These are phyloP conservation scores for Erigeron canadensis DNA, from an alignment of 129 eudicot genomes.

Conservation along the genomic window DNA sequence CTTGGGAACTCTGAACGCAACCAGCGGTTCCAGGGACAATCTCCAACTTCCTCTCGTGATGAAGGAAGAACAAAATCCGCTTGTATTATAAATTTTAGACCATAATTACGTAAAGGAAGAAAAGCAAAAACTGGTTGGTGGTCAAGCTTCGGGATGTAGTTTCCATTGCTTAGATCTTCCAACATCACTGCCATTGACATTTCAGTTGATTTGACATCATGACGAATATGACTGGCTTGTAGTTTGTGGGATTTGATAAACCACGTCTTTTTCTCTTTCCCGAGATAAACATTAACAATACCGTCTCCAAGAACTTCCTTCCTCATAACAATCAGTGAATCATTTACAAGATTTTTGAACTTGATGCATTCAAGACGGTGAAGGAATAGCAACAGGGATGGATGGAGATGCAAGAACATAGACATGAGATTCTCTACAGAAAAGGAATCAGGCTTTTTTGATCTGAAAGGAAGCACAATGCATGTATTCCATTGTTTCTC, in stretches of 20 bases:
- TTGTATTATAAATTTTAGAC: slow-evolving; percentile 76
- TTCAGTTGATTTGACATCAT: slow-evolving; percentile 62
- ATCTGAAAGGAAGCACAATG: slow-evolving; percentile 74
- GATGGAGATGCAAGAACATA: slow-evolving; percentile 83
- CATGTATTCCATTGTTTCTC: slow-evolving; percentile 59
- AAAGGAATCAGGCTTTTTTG: slow-evolving; percentile 41
- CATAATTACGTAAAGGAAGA: slow-evolving; percentile 77
- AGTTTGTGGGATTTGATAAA: slow-evolving; percentile 57
- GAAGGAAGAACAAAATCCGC: slow-evolving; percentile 87
- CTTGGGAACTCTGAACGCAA: slow-evolving; percentile 67
- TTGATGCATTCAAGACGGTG: too few relatives aligned
- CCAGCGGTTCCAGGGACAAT: slow-evolving; percentile 87
- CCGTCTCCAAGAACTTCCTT: slow-evolving; percentile 61
- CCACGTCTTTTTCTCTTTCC: slow-evolving; percentile 66
- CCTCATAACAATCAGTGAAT: slow-evolving; percentile 57
- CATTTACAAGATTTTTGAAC: slow-evolving; percentile 50
- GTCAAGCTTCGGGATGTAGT: slow-evolving; percentile 44
- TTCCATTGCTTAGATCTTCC: slow-evolving; percentile 43
- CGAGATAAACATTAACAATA: slow-evolving; percentile 55
- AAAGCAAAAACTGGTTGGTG: slow-evolving; percentile 83
- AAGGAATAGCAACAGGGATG: slow-evolving; percentile 72
- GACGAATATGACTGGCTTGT: slow-evolving; percentile 46
- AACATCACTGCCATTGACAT: slow-evolving; percentile 74
- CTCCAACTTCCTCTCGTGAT: slow-evolving; percentile 81
- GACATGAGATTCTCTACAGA: slow-evolving; percentile 48